Evolutionary conservation across 1,139 yeast genomes (phyloP).

Genomic region (Zygosaccharomyces pseudobailii): DNA sequence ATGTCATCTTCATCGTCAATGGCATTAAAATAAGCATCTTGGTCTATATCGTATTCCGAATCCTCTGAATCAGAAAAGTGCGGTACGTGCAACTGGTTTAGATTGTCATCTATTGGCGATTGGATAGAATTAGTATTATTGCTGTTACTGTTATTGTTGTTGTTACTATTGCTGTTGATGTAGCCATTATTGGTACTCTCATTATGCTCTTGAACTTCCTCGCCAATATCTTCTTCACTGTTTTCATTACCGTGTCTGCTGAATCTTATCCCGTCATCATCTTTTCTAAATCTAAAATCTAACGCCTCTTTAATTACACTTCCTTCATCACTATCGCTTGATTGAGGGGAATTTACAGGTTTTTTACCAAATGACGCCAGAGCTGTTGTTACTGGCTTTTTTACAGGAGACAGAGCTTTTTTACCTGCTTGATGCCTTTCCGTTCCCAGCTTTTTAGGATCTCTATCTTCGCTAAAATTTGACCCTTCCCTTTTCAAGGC

Average conservation of each 20-base stretch:
- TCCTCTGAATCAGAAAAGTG: slow-evolving; percentile 34
- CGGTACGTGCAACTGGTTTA: slow-evolving; percentile 38
- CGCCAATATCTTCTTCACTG: slow-evolving; percentile 65
- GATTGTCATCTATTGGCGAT: slow-evolving; percentile 34
- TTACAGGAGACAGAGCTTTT: slow-evolving; percentile 12
- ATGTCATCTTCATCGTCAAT: slow-evolving; percentile 56
- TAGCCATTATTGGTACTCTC: slow-evolving; percentile 4
- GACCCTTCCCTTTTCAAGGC: slow-evolving; percentile 39
- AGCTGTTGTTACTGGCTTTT: not conserved
- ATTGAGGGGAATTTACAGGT: not conserved
- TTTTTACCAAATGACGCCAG: not conserved
- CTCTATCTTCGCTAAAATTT: slow-evolving; percentile 4
- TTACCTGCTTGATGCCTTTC: slow-evolving; percentile 1
- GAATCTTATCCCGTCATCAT: slow-evolving; percentile 29
- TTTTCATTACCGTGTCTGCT: slow-evolving; percentile 23
- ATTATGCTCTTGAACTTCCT: slow-evolving; percentile 42
- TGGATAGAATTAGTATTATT: slow-evolving; percentile 12
- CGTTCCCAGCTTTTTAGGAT: slow-evolving; percentile 2
- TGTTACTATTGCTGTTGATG: not conserved
- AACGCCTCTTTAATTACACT: slow-evolving; percentile 40
- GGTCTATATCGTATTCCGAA: slow-evolving; percentile 71
- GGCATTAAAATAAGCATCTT: slow-evolving; percentile 64
- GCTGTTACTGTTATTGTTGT: not conserved
- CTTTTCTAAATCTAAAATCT: slow-evolving; percentile 49
- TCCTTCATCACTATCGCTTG: slow-evolving; percentile 1